Base-by-base conservation (phyloP, 345 rosid species). In the Dipteronia dyeriana region DNA sequence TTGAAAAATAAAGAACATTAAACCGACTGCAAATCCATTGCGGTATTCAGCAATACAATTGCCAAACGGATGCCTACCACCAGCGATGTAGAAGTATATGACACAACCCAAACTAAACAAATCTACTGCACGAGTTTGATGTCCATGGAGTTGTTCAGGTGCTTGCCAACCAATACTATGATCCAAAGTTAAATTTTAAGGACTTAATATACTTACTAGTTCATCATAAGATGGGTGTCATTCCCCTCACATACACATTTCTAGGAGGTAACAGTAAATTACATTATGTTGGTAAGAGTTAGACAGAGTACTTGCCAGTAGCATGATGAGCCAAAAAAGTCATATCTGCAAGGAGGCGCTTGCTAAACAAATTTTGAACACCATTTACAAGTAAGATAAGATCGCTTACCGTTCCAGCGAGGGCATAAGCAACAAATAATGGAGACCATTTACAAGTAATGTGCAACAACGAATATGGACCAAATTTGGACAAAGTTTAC, bases 61-160 rank as follows among this genome's bases (percentile, higher is more conserved):
- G 4, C 34, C 98, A 87, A 89, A 96, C 17, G 97, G 99, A 85
- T 96, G 99, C 73, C 76, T 85, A 68, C 97, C 95, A 53, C 97
- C 92, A 22, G 97, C 92, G 72, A 96, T 80, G 69, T 90, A 89
- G 87, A 88, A 96, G 78, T 88, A 92, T 62, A 96, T 78, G 77
- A 96, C 91, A 82, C 99, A 96, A 8, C 99, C 99, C 82, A 96
- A 87, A 79, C 97, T 90, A 81, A 90, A 94, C 82, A 93, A 76
- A 85, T 96, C 99, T 64, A 96, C 86, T 43, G 94, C 92, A 61
- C 97, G 94, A 64, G 99, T 96, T 87, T 96, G 98, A 64, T 97
- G 97, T 66, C 97, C 91, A 54, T 84, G 91, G 66, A 96, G 99
- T 78, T 91, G 99, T 78, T 96, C 99, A 59, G 99, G 98, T 63